Base-by-base conservation (phyloP, 768 basidiomycete species). In the Pulveroboletus sp. region DNA sequence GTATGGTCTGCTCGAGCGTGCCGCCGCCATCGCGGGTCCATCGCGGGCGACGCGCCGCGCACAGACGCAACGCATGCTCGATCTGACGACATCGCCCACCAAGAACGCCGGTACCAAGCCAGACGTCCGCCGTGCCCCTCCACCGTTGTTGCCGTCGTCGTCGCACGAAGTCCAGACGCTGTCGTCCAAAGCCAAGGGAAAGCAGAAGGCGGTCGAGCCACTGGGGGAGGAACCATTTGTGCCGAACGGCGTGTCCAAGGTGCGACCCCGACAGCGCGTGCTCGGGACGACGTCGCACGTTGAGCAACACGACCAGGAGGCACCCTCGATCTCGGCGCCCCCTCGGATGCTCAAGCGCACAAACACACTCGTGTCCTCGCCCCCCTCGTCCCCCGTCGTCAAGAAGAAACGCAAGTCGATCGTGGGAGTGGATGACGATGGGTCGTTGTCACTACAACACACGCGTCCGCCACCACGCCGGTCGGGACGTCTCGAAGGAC, bases 11-110 rank as follows among this genome's bases (percentile, higher is more conserved):
- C 63, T 86, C 16, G 76, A 78, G 38, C 73, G 77, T 50, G 68
- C 70, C 5, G 55, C 65, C 14, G 32, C 75, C 3, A 45, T 68
- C 17, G 68, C 76, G 27, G 76, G 77, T 6, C 73, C 78, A 6
- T 75, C 80, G 16, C 76, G 87, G 38, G 73, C 75, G 32, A 89
- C 86, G 19, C 79, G 84, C 26, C 73, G 80, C 43, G 76, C 77
- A 29, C 79, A 75, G 40, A 79, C 71, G 20, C 83, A 78, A 59
- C 78, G 75, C 34, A 71, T 76, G 41, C 79, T 78, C 49, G 65
- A 68, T 51, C 68, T 77, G 11, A 70, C 69, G 1, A 49, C 64
- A 0, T 53, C 70, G 17, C 50, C 61, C 24, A 45, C 53, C 45
- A 55, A 55, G 44, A 52, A 50, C 20, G 19, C 51, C 36, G 37